Conservation (phyloP, 805 yeast genomes). For the Starmera pachycereana region DNA sequence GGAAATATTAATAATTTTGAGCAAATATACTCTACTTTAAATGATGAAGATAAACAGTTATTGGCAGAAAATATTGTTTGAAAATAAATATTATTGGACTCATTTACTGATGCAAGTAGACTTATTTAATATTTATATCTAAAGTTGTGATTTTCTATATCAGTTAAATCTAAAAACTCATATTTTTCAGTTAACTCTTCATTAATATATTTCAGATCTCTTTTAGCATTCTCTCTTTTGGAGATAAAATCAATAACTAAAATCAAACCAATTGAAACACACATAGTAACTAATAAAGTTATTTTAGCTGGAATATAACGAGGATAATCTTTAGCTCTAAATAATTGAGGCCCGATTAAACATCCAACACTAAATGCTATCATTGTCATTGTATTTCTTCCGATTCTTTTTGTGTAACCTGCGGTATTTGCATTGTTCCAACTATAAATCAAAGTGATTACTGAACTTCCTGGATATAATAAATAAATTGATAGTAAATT, state of each 20-base stretch:
- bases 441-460: slow-evolving; percentile 43
- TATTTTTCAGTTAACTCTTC: neutral
- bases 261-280: slow-evolving; percentile 31
- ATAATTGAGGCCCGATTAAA: slow-evolving; percentile 54
- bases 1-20: slow-evolving; percentile 42
- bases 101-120: neutral
- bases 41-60: slow-evolving; percentile 42
- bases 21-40: slow-evolving; percentile 34
- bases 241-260: slow-evolving; percentile 30
- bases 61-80: slow-evolving; percentile 40
- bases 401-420: slow-evolving; percentile 45
- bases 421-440: slow-evolving; percentile 53
- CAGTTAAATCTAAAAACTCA: slow-evolving; percentile 1
- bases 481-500: slow-evolving; percentile 37
- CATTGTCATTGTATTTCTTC: slow-evolving; percentile 41
- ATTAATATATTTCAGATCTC: slow-evolving; percentile 23
- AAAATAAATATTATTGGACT: neutral
- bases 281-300: slow-evolving; percentile 40
- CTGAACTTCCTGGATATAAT: slow-evolving; percentile 41
- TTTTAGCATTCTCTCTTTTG: slow-evolving; percentile 34
- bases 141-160: slow-evolving; percentile 1
- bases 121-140: neutral
- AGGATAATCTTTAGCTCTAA: slow-evolving; percentile 38
- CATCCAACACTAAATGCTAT: slow-evolving; percentile 43
- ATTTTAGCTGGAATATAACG: slow-evolving; percentile 47